A percentile compares a stretch with the other conserved stretches of the same genome.
These are phyloP conservation scores for Calcarisporium arbuscula DNA, from an alignment of 2,329 filamentous ascomycete genomes.

Conservation along the genomic window DNA sequence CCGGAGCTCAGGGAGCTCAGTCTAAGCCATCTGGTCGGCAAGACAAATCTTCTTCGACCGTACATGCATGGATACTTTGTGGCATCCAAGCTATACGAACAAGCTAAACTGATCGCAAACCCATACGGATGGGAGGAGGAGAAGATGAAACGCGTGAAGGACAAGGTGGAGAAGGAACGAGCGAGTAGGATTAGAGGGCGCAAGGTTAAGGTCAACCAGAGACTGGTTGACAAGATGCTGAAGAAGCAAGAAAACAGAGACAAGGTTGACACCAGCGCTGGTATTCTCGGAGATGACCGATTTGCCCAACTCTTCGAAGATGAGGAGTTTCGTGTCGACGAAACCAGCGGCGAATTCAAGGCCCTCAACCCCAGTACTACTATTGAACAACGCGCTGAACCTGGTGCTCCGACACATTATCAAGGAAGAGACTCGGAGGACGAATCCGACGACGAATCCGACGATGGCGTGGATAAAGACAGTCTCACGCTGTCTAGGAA, in stretches of 20 bases:
- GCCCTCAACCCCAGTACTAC: conserved; percentile 81
- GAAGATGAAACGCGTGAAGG: conserved; percentile 80
- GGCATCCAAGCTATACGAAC: conserved; percentile 88
- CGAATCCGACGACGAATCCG: no score
- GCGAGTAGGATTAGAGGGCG: conserved; percentile 91
- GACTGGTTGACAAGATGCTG: conserved; percentile 67
- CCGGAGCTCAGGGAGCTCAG: conserved; percentile 81
- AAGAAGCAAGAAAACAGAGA: conserved; percentile 56
- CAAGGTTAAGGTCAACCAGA: conserved; percentile 96
- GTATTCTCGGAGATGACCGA: conserved; percentile 74
- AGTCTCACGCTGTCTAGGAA: conserved; percentile 15
- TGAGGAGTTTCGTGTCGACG: conserved; percentile 87
- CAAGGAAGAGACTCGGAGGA: conserved; percentile 36
- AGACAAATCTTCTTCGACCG: conserved; percentile 80
- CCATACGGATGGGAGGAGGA: conserved; percentile 93
- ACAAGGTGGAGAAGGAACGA: conserved; percentile 96
- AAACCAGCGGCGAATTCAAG: conserved; percentile 79
- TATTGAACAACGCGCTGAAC: conserved; percentile 26
- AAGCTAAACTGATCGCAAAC: conserved; percentile 86
- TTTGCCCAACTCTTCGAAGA: conserved; percentile 89
- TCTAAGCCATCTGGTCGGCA: conserved; percentile 82
- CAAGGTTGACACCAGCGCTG: conserved; percentile 52
- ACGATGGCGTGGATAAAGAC: conserved; percentile 33
- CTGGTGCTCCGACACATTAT: conserved; percentile 29
- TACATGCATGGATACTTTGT: conserved; percentile 99